A percentile compares a stretch with the other conserved stretches of the same genome.
phyloP scores from a whole-genome alignment of 148 eudicot genomes.

The Vaccinium darrowii region DNA sequence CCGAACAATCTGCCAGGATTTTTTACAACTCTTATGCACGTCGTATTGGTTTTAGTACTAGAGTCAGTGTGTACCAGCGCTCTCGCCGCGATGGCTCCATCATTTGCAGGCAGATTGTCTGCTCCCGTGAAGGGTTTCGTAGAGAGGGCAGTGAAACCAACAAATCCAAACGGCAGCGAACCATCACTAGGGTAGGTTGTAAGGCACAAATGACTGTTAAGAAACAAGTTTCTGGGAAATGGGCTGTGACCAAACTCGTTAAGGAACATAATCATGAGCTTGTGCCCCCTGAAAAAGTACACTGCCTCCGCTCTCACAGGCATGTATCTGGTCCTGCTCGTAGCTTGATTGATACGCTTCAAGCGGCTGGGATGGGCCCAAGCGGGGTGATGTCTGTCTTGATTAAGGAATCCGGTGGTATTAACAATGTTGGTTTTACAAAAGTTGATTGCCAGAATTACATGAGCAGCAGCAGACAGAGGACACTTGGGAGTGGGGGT shows the following conservation, averaged over 20 bases:
- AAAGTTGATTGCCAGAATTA: conserved; percentile 27
- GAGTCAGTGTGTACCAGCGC: conserved; percentile 24
- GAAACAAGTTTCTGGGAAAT: conserved; percentile 22
- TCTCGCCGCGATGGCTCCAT: conserved; percentile 26
- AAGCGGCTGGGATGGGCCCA: conserved; percentile 29
- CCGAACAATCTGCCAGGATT: conserved; percentile 29
- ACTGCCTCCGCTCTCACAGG: conserved; percentile 31
- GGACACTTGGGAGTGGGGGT: conserved; percentile 32
- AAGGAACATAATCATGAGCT: conserved; percentile 35
- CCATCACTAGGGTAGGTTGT: conserved; percentile 29
- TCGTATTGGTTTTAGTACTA: conserved; percentile 27
- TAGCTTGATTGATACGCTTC: conserved; percentile 29
- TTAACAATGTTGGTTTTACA: conserved; percentile 27
- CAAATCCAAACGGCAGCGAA: conserved; percentile 22
- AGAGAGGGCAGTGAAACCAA: conserved; percentile 14
- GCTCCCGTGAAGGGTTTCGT: conserved; percentile 29
- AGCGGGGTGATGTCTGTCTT: conserved; percentile 28
- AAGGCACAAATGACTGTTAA: conserved; percentile 27
- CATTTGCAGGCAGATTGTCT: conserved; percentile 25
- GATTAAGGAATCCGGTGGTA: conserved; percentile 25
- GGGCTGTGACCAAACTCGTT: conserved; percentile 23
- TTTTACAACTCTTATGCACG: conserved; percentile 35
- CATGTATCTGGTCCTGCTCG: conserved; percentile 29
- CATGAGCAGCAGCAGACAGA: conserved; percentile 32
- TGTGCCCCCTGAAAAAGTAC: conserved; percentile 26